Evolutionary conservation across 208 protist species (phyloP), one percentile per base, ranked within the genome.

Genomic region (Leishmania braziliensis): DNA sequence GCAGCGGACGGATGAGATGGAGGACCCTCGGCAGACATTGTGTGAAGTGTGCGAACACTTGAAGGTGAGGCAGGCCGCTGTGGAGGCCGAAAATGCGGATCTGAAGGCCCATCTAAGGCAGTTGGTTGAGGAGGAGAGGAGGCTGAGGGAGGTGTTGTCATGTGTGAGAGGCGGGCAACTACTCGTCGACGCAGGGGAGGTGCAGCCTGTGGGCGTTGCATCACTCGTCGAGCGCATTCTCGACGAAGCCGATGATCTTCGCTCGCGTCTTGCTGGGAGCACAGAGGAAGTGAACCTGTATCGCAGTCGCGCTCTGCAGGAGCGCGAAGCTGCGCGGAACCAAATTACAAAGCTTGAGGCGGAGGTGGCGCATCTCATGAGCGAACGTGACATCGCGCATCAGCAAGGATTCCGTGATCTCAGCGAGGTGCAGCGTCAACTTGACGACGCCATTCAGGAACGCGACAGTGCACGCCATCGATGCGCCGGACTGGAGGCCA

Each of bases 381-480:
- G 20, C 9, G 75, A 86, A 36, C 53, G 72, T 39, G 36, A 39
- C 36, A 39, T 39, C 36, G 36, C 36, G 36, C 36, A 39, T 39
- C 36, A 39, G 1, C 36, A 39, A 2, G 36, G 36, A 39, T 39
- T 39, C 36, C 36, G 1, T 39, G 36, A 39, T 39, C 36, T 39
- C 36, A 39, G 36, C 1, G 36, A 39, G 0, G 36, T 39, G 0
- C 36, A 39, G 36, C 36, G 36, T 39, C 36, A 39, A 39, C 36
- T 39, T 5, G 75, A 75, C 14, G 76, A 43, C 14, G 80, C 77
- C 20, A 5, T 68, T 18, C 75, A 72, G 36, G 70, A 75, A 39
- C 69, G 77, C 71, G 78, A 75, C 36, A 54, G 14, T n/a, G 51
- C 77, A 43, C 26, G 43, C 20, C 53, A 71, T 46, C 39, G 33